Base-by-base conservation (phyloP, 139 green algal species). In the Tetradesmus obliquus region DNA sequence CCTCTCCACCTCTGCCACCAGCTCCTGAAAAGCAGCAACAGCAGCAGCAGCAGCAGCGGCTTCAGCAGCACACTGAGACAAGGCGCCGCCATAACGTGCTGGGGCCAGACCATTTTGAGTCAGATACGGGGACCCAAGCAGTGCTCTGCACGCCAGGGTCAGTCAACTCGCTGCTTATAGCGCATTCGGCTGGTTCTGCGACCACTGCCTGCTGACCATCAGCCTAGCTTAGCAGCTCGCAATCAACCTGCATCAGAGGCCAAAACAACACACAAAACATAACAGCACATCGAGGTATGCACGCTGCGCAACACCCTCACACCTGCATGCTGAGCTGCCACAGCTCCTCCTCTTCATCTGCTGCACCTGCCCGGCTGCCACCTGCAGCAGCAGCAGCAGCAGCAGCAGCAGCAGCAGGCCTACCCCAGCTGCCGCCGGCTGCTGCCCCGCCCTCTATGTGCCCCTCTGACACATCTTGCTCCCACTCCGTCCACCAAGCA, bases 401-500 rank as follows among this genome's bases (percentile, higher is more conserved):
- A 19, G 53, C 62, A 69, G 24, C 85, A 45, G 17, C 62, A 82
- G 60, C 85, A 82, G 76, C 80, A 62, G 32, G 32, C 55, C 80
- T 58, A 22, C 80, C 53, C 45, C 55, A 55, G 80, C 13, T 51
- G 7, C 71, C 87, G 10, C 6, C 69, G 69, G 74, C 69, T 82
- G 87, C 71, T 76, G 76, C 69, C n/a, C 15, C 87, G 5, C 72
- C 72, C 2, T 62, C 87, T 6, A 91, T 20, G 32, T n/a, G 12
- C 0, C 87, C 87, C 1, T 24, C 76, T 53, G n/a, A 51, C n/a
- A 79, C 87, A 51, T 91, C 87, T 5, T 17, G 55, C 72, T 86
- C 87, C 87, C 87, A 91, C 2, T 69, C 74, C 19, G 72, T 79
- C 87, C 87, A 91, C 87, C 87, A 91, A 20, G 87, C 72, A 24